Evolutionary conservation across 352 stramenopile species (phyloP).

Genomic region (Saprolegnia parasitica): DNA sequence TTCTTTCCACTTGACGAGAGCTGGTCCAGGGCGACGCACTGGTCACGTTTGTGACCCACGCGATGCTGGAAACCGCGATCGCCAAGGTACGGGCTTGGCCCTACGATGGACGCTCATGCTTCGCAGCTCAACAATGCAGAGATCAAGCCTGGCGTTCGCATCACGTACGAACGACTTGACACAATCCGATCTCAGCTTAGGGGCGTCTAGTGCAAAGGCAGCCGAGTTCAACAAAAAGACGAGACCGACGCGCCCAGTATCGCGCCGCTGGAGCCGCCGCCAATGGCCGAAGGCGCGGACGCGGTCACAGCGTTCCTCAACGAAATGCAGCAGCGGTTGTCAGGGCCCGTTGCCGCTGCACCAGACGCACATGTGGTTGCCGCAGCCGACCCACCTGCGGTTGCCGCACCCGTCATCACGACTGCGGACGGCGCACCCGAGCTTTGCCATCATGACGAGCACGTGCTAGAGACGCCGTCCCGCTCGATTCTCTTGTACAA

Average conservation of each 20-base stretch:
- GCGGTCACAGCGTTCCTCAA: conserved; percentile 18
- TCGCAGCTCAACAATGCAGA: conserved; percentile 68
- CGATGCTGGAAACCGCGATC: conserved; percentile 60
- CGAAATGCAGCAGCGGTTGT: conserved; percentile 12
- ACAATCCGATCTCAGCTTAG: not conserved
- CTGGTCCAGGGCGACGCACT: conserved; percentile 63
- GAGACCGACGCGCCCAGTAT: not conserved
- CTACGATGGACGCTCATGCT: not conserved
- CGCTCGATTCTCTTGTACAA: conserved; percentile 56
- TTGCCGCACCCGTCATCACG: not conserved
- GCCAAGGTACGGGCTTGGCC: conserved; percentile 42
- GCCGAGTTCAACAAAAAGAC: conserved; percentile 46
- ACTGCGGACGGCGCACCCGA: not conserved
- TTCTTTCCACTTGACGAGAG: not conserved
- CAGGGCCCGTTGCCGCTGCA: not conserved
- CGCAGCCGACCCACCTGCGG: not conserved
- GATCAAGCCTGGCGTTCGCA: conserved; percentile 77
- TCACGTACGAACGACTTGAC: conserved; percentile 54
- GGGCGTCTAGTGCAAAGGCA: conserved; percentile 37
- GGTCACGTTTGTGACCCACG: conserved; percentile 71
- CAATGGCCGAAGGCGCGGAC: not conserved
- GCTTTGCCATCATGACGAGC: not conserved
- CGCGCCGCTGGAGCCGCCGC: not conserved
- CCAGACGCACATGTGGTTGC: not conserved
- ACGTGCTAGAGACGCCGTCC: conserved; percentile 43